phyloP scores from a whole-genome alignment of 441 rosid species.

The Aquilaria agallochum region DNA sequence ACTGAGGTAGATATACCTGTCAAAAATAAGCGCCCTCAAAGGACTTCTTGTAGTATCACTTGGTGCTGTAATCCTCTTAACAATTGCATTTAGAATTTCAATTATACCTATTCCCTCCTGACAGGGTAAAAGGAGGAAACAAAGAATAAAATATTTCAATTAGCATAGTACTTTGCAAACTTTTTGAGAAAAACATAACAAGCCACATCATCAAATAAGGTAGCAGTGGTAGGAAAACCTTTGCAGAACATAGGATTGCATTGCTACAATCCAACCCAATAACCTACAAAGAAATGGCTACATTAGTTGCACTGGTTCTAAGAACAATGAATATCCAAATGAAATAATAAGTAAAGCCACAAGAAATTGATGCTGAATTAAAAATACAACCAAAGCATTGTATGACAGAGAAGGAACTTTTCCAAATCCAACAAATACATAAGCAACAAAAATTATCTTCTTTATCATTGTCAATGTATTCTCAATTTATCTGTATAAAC shows the following conservation, averaged over 20 bases:
- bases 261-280: constrained; percentile 92
- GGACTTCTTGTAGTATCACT: constrained; percentile 54
- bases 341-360: constrained; percentile 7
- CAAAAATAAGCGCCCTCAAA: constrained; percentile 85
- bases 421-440: no score
- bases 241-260: constrained; percentile 95
- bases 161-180: constrained; percentile 2
- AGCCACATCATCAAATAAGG: not conserved
- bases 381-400: no score
- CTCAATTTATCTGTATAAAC: no score
- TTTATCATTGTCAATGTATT: no score
- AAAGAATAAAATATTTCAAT: no score
- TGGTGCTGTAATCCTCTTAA: constrained; percentile 83
- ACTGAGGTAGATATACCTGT: constrained; percentile 50
- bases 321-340: not conserved
- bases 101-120: constrained; percentile 92
- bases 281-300: constrained; percentile 48
- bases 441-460: no score
- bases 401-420: no score
- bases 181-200: constrained; percentile 1
- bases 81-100: constrained; percentile 80
- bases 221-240: constrained; percentile 48
- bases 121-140: constrained; percentile 7
- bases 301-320: constrained; percentile 12
- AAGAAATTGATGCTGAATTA: constrained; percentile 5